phyloP scores from a whole-genome alignment of 2,329 filamentous ascomycete species.

The Venturia asperata region DNA sequence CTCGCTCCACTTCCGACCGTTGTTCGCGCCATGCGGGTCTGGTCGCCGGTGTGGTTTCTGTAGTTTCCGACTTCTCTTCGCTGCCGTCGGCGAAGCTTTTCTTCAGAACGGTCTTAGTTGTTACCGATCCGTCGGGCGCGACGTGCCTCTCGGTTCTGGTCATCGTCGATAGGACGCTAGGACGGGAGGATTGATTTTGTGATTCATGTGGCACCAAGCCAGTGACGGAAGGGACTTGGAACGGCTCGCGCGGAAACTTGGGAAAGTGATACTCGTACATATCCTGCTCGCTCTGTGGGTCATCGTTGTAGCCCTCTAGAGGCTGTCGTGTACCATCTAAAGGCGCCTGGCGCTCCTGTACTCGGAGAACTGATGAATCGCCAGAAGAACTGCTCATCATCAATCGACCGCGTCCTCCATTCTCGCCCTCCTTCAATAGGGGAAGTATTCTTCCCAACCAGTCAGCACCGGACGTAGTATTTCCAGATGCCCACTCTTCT shows the following conservation, averaged over 20 bases:
- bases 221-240: background rate
- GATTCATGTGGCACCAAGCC: background rate
- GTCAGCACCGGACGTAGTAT: background rate
- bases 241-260: background rate
- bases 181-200: background rate
- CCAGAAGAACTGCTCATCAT: background rate
- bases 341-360: background rate
- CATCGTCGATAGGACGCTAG: conserved; percentile 46
- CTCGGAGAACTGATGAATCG: background rate
- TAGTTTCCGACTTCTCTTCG: conserved; percentile 51
- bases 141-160: conserved; percentile 51
- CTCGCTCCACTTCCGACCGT: background rate
- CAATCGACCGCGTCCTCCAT: background rate
- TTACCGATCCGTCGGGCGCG: conserved; percentile 50
- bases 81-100: conserved; percentile 54
- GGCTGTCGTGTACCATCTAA: background rate
- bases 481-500: background rate
- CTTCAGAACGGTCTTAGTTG: conserved; percentile 51
- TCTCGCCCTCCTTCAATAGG: conserved; percentile 4
- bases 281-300: conserved; percentile 16
- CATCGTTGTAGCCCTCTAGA: background rate
- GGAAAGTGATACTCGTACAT: conserved; percentile 15
- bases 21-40: background rate
- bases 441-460: conserved; percentile 12
- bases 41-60: conserved; percentile 36